Evolutionary conservation across 257 asterid species (phyloP), one percentile per base, ranked within the genome.

Genomic region (Nicotiana benthamiana): DNA sequence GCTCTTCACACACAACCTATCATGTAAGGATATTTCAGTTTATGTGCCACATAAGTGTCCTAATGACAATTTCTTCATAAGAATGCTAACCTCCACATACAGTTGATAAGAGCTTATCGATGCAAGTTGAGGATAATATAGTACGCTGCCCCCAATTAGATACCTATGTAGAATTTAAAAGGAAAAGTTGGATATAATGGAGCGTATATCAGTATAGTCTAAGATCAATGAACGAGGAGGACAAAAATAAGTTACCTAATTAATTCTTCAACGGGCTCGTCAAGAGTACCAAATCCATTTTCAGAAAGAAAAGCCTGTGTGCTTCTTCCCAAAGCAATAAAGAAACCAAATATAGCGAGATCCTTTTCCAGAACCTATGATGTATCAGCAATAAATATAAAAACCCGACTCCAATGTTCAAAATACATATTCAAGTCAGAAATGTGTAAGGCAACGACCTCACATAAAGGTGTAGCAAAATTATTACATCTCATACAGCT

Each of bases 1-100:
- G 92, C 93, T 96, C 99, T 87, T 96, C 99, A 87, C 97, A 94
- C 34, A 94, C 98, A 85, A 96, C 98, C 99, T 96, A 91, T 88
- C 68, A 81, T 67, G 83, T 76, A 4, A 79, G 79, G 66, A 60
- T 52, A 20, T 77, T 59, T 84, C 81, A 86, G 83, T 79, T 84
- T 65, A 30, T 86, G 62, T 79, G 81, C 32, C 74, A 85, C 54
- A 61, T 56, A 79, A 22, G 80, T 36, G 68, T 79, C 81, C 79
- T 62, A 70, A 24, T 66, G 53, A 48, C 59, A 82, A 57, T 57
- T 64, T 83, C 57, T 82, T 86, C 61, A 80, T 64, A 66, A 79
- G 79, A 83, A 84, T 81, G 89, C 98, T 92, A 87, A 96, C 98
- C 99, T 96, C 99, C 87, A 96, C 98, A 90, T 91, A 94, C 86